Base-by-base conservation (phyloP, 2,329 filamentous ascomycete genomes). In the Penicillium sp. region DNA sequence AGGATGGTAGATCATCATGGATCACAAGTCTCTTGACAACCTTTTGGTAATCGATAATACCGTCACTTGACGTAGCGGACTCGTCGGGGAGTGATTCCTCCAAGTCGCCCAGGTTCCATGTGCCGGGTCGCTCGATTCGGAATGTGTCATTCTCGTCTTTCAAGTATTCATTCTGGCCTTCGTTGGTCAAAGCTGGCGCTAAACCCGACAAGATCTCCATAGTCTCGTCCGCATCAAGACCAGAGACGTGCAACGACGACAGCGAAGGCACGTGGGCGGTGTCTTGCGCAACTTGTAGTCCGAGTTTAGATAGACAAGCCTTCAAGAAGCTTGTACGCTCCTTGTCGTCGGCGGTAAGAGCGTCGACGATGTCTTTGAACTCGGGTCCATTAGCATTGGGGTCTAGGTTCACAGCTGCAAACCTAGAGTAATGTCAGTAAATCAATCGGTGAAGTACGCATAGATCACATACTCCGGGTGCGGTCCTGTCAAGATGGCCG, bases 81-180 rank as follows among this genome's bases (percentile, higher is more conserved):
- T 75, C 71, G 3, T 70, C 67, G 3, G 69, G 66, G 52, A 89
- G 73, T 8, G 82, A 76, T 35, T 81, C 73, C 41, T 76, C 76
- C 38, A 89, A 68, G 20, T 78, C 76, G 25, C 74, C 74, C 58
- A 88, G 72, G 13, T 77, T 80, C 81, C 83, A 86, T 22, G 78
- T 74, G 1, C 83, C 84, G 5, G 83, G 79, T 41, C 84, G 88
- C 62, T 92, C 83, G 30, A 96, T 75, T 48, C 85, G 83, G 67
- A 97, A 97, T 0, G 83, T 87, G 63, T 97, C 92, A 55, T 88
- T 86, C 57, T 92, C 89, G 50, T 84, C 90, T 62, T 84, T 86
- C 66, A 97, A 86, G 63, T 86, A 85, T 59, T 90, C 84, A 51
- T 87, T 79, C 1, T 81, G 82, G 35, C 85, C 81, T 45, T 88